Evolutionary conservation across 2,329 filamentous ascomycete species (phyloP), one percentile per base, ranked within the genome.

Genomic region (Fusarium protoensiforme): DNA sequence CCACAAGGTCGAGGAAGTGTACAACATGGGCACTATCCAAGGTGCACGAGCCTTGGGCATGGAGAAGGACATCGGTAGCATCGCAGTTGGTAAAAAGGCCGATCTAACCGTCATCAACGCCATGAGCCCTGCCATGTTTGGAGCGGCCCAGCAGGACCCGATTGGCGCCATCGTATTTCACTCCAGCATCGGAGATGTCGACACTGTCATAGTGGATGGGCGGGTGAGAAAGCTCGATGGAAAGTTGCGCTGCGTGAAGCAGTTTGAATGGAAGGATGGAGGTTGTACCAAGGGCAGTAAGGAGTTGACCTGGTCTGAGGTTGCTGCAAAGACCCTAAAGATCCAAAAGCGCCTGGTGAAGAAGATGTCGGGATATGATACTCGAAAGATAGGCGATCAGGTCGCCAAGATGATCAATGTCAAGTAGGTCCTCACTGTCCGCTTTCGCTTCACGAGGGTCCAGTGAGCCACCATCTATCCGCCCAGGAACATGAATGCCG

Each of bases 21-120:
- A 33, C 56, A 61, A 65, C 33, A 61, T 65, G 56, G 63, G 57
- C 3, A 65, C 63, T 1, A 46, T 65, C 14, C 63, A 65, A 61
- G 63, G 63, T 11, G 63, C 63, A 7, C n/a, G 63, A 29, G 63
- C 63, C 3, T 14, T 65, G 1, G 46, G 46, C 2, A 65, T 65
- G 63, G 63, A 65, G 2, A 24, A 56, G 1, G 46, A 65, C 16
- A 56, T 65, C 5, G 63, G 63, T 10, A 65, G 63, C 20, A 56
- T 65, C 20, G 63, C 63, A 13, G 35, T 54, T 2, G 57, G 57
- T 5, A 65, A 65, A 31, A 61, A 54, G 31, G 63, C 63, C 16
- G 63, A 65, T 4, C 18, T 65, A 18, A 39, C 48, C 5, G 33
- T 61, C 29, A 36, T 66, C n/a, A 56, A 57, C n/a, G 58, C 57